These are phyloP conservation scores for Jimgerdemannia lactiflua DNA, from an alignment of 192 early-diverging fungal species.

Conservation along the genomic window DNA sequence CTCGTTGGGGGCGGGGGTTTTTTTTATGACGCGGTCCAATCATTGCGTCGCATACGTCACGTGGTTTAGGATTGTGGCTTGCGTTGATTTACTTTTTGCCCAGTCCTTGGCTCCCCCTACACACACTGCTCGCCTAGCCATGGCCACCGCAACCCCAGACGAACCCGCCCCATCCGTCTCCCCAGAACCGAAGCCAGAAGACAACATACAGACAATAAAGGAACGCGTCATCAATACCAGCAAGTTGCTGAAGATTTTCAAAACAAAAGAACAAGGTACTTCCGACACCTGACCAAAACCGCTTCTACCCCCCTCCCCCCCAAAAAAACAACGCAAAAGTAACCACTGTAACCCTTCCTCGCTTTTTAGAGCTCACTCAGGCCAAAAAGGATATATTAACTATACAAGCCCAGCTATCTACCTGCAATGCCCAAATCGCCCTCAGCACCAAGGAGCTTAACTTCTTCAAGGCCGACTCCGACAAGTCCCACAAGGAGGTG, in stretches of 20 bases:
- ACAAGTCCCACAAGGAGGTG: not conserved
- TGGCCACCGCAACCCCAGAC: too few relatives aligned
- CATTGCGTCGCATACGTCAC: too few relatives aligned
- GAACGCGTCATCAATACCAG: constrained; percentile 2
- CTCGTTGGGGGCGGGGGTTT: too few relatives aligned
- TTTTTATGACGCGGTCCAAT: too few relatives aligned
- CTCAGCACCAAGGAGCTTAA: not conserved
- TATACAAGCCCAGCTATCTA: not conserved
- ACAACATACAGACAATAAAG: constrained; percentile 1
- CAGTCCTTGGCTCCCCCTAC: too few relatives aligned
- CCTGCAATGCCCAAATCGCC: not conserved
- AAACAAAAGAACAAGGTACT: constrained; percentile 3
- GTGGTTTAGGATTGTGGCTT: too few relatives aligned
- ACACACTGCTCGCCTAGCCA: too few relatives aligned
- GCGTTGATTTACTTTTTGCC: too few relatives aligned
- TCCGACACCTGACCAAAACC: not conserved
- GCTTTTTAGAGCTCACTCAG: not conserved
- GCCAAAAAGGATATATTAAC: not conserved
- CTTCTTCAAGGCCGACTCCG: constrained; percentile 3
- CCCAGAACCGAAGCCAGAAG: not conserved
- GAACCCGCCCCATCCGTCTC: too few relatives aligned
- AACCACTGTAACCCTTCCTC: not conserved
- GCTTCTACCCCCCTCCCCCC: not conserved
- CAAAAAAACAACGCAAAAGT: not conserved
- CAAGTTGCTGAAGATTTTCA: not conserved